These are phyloP conservation scores for Gynochthodes officinalis DNA, from an alignment of 257 asterid genomes.

Conservation along the genomic window DNA sequence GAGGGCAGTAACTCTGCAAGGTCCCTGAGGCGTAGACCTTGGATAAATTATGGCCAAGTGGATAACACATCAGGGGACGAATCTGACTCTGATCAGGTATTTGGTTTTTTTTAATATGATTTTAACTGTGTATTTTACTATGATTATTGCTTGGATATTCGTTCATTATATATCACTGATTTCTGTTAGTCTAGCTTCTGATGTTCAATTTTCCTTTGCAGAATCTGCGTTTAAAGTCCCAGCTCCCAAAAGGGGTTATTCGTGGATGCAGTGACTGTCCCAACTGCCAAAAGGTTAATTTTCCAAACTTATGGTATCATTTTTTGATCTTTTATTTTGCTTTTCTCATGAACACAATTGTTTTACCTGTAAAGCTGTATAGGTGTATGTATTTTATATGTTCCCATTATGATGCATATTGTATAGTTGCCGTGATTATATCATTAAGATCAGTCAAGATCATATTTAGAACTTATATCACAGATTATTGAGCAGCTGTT, in stretches of 20 bases:
- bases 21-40: constrained; percentile 51
- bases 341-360: not conserved
- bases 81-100: constrained; percentile 64
- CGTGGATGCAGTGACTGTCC: constrained; percentile 85
- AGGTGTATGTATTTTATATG: not conserved
- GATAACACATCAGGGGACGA: constrained; percentile 69
- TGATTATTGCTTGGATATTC: not conserved
- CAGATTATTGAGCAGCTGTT: not conserved
- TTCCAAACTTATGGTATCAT: not conserved
- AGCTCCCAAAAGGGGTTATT: constrained; percentile 75
- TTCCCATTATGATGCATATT: not conserved
- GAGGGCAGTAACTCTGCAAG: constrained; percentile 45
- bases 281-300: constrained; percentile 81
- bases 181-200: constrained; percentile 4
- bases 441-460: not conserved
- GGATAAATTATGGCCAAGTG: constrained; percentile 45
- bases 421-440: not conserved
- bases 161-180: not conserved
- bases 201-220: constrained; percentile 28
- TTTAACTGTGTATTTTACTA: not conserved
- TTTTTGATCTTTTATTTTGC: not conserved
- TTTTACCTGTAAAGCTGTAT: not conserved
- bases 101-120: not conserved
- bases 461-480: not conserved
- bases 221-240: constrained; percentile 34